Conservation (phyloP, 75 land plant genomes). For the Cryptomeria japonica region DNA sequence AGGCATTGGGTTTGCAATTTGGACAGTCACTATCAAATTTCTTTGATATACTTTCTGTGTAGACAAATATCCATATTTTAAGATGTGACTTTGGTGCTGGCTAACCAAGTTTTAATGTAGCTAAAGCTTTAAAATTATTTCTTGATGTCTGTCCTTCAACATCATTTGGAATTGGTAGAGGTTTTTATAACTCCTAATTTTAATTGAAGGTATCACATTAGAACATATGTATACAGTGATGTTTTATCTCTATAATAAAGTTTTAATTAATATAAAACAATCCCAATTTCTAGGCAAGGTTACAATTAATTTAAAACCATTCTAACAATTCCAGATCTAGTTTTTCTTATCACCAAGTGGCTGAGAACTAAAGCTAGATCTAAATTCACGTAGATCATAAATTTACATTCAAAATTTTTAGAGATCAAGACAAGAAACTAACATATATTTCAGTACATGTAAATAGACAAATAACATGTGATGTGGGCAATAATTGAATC, state of each 20-base stretch:
- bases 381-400: no score
- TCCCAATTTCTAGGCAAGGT: background rate
- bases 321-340: background rate
- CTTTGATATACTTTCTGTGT: background rate
- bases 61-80: background rate
- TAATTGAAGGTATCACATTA: background rate
- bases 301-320: background rate
- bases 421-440: background rate
- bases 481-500: no score
- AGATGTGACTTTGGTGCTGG: background rate
- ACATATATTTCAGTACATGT: background rate
- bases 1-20: background rate
- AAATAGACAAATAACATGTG: background rate
- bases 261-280: background rate
- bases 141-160: background rate
- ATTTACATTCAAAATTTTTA: no score
- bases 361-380: no score
- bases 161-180: background rate
- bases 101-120: background rate
- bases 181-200: background rate
- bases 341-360: background rate
- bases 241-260: no score
- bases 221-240: background rate
- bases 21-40: background rate
- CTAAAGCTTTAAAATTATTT: background rate